These are phyloP conservation scores for Erysimum cheiri DNA, from an alignment of 441 rosid species.

Conservation along the genomic window DNA sequence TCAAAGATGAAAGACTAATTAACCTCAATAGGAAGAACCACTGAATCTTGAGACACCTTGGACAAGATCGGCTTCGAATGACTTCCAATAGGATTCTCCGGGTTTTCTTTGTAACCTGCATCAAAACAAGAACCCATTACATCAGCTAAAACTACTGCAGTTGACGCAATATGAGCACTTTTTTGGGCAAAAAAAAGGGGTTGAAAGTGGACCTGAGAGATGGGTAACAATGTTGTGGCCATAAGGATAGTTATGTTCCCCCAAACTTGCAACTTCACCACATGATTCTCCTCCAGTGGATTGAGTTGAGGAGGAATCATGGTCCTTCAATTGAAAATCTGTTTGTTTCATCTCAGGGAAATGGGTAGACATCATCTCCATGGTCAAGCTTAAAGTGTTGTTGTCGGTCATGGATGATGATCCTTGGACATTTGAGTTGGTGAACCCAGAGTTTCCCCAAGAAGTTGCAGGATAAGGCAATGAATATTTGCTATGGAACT, in stretches of 20 bases:
- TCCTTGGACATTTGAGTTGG: constrained; percentile 34
- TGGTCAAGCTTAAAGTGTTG: constrained; percentile 48
- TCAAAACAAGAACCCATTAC: constrained; percentile 15
- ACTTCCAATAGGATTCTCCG: constrained; percentile 44
- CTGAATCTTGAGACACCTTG: constrained; percentile 47
- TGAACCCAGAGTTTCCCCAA: constrained; percentile 30
- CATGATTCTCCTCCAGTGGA: constrained; percentile 64
- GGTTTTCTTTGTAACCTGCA: constrained; percentile 51
- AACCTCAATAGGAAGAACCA: constrained; percentile 50
- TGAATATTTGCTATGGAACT: constrained; percentile 22
- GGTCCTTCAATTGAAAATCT: constrained; percentile 50
- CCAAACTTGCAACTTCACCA: constrained; percentile 52
- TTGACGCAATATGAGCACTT: not conserved
- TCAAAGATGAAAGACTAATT: constrained; percentile 28
- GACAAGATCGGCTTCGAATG: constrained; percentile 43
- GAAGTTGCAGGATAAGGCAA: constrained; percentile 18
- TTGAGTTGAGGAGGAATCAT: constrained; percentile 66
- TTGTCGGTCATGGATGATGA: constrained; percentile 32
- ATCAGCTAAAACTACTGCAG: constrained; percentile 12
- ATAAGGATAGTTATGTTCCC: constrained; percentile 44
- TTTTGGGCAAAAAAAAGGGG: not conserved
- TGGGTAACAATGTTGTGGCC: constrained; percentile 33
- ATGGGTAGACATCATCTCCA: constrained; percentile 48
- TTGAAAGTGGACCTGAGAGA: constrained; percentile 35
- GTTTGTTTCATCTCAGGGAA: constrained; percentile 50